Percentiles rank a stretch among this genome's conserved stretches.
Conservation (phyloP, 129 eudicot species). For the Heracleum sosnowskyi region DNA sequence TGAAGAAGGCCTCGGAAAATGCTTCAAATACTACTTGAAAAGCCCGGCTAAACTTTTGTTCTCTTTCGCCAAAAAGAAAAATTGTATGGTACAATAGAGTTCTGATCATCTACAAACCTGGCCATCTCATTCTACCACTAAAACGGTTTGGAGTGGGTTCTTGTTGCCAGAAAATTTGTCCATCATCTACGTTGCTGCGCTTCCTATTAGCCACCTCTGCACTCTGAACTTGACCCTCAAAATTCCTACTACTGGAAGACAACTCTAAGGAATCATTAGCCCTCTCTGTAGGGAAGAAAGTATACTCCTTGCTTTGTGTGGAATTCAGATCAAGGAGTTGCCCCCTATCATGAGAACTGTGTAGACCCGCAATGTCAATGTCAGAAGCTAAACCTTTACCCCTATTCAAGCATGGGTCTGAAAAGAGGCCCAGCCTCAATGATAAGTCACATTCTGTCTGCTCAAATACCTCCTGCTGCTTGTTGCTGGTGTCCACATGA, state of each 20-base stretch:
- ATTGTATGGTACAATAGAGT: conserved; percentile 26
- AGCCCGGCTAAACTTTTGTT: conserved; percentile 16
- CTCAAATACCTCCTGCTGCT: conserved; percentile 26
- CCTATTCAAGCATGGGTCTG: conserved; percentile 21
- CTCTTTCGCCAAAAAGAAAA: conserved; percentile 16
- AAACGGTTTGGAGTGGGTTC: conserved; percentile 35
- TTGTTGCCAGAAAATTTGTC: conserved; percentile 33
- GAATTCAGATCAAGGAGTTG: background rate
- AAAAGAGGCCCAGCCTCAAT: conserved; percentile 61
- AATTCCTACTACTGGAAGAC: conserved; percentile 11
- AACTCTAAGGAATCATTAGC: conserved; percentile 26
- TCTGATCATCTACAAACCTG: conserved; percentile 41
- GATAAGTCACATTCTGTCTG: conserved; percentile 60
- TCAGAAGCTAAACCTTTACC: conserved; percentile 25
- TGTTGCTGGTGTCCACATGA: conserved; percentile 16
- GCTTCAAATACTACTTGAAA: conserved; percentile 4
- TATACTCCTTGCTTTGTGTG: conserved; percentile 36
- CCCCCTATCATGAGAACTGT: conserved; percentile 17
- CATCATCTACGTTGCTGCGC: conserved; percentile 29
- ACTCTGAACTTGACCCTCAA: conserved; percentile 34
- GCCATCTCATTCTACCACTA: conserved; percentile 38
- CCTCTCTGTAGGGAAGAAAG: conserved; percentile 49
- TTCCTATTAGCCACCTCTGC: conserved; percentile 43
- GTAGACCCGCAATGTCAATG: conserved; percentile 24
- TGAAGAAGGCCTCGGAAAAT: conserved; percentile 8